Evolutionary conservation across 805 yeast genomes (phyloP).

Genomic region (Yarrowia osloensis): DNA sequence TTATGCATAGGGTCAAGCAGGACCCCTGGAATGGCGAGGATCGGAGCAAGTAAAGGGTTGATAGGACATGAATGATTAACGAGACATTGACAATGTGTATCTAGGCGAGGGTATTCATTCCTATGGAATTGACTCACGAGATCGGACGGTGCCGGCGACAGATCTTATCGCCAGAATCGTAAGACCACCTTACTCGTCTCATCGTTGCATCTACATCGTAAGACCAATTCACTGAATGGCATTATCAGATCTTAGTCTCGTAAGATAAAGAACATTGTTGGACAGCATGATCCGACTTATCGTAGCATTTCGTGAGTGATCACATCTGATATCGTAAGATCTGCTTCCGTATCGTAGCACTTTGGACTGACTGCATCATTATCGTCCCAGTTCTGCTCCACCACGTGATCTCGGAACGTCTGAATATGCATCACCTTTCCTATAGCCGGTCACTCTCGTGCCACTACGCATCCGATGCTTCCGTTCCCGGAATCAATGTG

Average conservation of each 20-base stretch:
- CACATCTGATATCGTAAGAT: not conserved
- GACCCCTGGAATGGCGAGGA: constrained; percentile 14
- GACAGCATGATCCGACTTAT: not conserved
- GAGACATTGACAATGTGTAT: not conserved
- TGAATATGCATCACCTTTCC: not conserved
- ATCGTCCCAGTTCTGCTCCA: too few relatives aligned
- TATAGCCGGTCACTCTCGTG: not conserved
- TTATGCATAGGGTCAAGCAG: constrained; percentile 41
- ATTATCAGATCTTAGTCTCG: not conserved
- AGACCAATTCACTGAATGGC: not conserved
- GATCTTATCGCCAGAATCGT: not conserved
- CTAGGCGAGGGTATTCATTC: too few relatives aligned
- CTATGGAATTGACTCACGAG: not conserved
- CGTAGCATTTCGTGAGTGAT: not conserved
- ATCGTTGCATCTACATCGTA: not conserved
- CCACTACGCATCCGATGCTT: not conserved
- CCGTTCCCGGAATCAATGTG: not conserved
- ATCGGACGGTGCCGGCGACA: too few relatives aligned
- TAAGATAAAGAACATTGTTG: not conserved
- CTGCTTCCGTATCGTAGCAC: not conserved
- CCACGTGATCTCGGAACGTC: not conserved
- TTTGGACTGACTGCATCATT: not conserved
- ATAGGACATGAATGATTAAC: not conserved
- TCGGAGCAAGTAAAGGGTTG: not conserved
- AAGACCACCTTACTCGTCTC: not conserved